Conservation (phyloP, 306 rosid species). For the Heteromeles arbutifolia region DNA sequence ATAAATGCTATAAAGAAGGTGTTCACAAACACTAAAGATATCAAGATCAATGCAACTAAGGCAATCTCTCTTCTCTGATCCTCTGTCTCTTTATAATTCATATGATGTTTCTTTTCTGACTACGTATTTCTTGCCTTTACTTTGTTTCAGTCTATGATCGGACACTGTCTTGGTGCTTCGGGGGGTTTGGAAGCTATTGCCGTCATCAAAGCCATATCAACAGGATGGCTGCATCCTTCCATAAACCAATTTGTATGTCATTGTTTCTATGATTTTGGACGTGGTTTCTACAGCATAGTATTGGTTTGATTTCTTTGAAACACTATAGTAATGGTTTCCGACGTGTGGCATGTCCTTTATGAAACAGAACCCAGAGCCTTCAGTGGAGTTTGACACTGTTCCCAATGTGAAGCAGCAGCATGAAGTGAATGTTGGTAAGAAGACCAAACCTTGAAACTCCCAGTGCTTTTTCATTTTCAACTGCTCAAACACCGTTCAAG, state of each 20-base stretch:
- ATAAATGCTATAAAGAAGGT: constrained; percentile 92
- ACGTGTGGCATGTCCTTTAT: constrained; percentile 6
- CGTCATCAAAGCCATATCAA: constrained; percentile 82
- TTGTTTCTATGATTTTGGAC: background rate
- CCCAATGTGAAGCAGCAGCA: constrained; percentile 75
- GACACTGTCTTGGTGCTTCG: constrained; percentile 97
- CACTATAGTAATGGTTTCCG: constrained; percentile 9
- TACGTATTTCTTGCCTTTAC: constrained; percentile 12
- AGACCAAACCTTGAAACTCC: constrained; percentile 14
- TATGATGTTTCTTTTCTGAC: constrained; percentile 22
- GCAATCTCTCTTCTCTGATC: constrained; percentile 29
- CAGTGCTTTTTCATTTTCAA: background rate
- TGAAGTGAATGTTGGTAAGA: constrained; percentile 88
- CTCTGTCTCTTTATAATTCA: constrained; percentile 7
- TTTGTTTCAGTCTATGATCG: constrained; percentile 85
- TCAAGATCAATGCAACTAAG: constrained; percentile 98
- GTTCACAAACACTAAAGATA: constrained; percentile 76
- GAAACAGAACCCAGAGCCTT: constrained; percentile 85
- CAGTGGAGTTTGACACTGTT: constrained; percentile 91
- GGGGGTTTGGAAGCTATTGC: constrained; percentile 99
- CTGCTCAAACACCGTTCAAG: background rate
- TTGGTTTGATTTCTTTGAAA: background rate
- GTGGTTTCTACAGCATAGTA: background rate
- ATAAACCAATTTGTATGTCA: constrained; percentile 92
- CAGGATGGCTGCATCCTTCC: constrained; percentile 96